Evolutionary conservation across 352 stramenopile genomes (phyloP).

Genomic region (Pythium utonaiense): DNA sequence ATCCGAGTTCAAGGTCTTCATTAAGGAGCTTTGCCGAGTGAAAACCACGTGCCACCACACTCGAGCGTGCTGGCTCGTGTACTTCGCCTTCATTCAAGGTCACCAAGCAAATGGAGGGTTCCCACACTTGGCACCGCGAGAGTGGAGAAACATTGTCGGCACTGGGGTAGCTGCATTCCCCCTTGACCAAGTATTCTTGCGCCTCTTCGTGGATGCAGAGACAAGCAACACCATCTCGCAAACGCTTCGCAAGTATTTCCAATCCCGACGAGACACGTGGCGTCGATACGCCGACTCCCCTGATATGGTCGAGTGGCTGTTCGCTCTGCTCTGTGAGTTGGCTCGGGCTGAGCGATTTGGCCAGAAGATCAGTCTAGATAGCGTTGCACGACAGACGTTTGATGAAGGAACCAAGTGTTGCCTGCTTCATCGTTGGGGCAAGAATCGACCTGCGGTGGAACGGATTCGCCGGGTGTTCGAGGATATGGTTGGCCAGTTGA

Average conservation of each 20-base stretch:
- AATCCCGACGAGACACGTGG: conserved; percentile 36
- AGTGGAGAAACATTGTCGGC: conserved; percentile 44
- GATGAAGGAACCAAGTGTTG: conserved; percentile 35
- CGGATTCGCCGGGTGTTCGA: conserved; percentile 65
- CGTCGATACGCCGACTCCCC: conserved; percentile 63
- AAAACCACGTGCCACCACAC: background rate
- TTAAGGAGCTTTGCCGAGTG: background rate
- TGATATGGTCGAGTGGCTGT: conserved; percentile 65
- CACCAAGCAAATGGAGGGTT: conserved; percentile 34
- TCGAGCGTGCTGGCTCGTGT: conserved; percentile 29
- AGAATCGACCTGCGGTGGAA: conserved; percentile 45
- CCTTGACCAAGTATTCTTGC: conserved; percentile 46
- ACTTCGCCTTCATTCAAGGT: conserved; percentile 59
- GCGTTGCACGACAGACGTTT: background rate
- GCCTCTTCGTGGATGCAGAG: conserved; percentile 73
- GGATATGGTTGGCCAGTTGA: conserved; percentile 49
- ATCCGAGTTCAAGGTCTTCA: conserved; percentile 37
- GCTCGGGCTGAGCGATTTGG: conserved; percentile 40
- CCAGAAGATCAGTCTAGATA: background rate
- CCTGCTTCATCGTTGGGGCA: conserved; percentile 61
- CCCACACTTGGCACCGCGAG: conserved; percentile 42
- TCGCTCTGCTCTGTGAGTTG: conserved; percentile 67
- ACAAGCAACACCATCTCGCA: conserved; percentile 71
- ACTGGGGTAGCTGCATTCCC: conserved; percentile 39
- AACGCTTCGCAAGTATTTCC: conserved; percentile 59